These are phyloP conservation scores for Alternaria viburni DNA, from an alignment of 2,329 filamentous ascomycete genomes.

Conservation along the genomic window DNA sequence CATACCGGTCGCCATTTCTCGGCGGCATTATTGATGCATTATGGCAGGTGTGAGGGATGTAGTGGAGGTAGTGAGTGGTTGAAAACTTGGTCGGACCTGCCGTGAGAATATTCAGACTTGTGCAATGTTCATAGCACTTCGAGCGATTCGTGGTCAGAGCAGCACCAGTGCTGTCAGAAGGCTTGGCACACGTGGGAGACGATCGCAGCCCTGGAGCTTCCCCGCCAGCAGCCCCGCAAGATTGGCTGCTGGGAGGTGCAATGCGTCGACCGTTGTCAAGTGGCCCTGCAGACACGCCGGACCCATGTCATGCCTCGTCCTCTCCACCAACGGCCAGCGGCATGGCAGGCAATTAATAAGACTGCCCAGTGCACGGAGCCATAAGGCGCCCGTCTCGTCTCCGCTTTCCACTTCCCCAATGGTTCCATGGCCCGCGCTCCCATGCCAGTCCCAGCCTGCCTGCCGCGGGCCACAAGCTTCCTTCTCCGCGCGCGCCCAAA, in stretches of 20 bases:
- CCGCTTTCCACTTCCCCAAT: constrained; percentile 21
- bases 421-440: constrained; percentile 14
- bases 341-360: not conserved
- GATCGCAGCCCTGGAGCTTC: constrained; percentile 5
- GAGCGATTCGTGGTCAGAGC: not conserved
- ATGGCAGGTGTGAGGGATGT: not conserved
- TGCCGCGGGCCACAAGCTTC: constrained; percentile 6
- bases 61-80: not conserved
- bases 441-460: not conserved
- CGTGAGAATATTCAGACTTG: not conserved
- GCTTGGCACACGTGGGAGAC: constrained; percentile 20
- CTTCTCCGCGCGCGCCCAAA: constrained; percentile 3
- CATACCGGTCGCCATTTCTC: constrained; percentile 38
- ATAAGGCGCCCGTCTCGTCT: constrained; percentile 9
- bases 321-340: not conserved
- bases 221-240: constrained; percentile 14
- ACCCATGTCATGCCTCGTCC: not conserved
- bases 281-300: constrained; percentile 1
- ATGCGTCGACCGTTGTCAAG: not conserved
- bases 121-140: not conserved
- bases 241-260: constrained; percentile 3
- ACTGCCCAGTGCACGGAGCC: constrained; percentile 8
- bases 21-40: constrained; percentile 27
- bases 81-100: not conserved
- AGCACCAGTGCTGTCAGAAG: constrained; percentile 6